phyloP scores from a whole-genome alignment of 768 basidiomycete species.

The Trametes maxima region DNA sequence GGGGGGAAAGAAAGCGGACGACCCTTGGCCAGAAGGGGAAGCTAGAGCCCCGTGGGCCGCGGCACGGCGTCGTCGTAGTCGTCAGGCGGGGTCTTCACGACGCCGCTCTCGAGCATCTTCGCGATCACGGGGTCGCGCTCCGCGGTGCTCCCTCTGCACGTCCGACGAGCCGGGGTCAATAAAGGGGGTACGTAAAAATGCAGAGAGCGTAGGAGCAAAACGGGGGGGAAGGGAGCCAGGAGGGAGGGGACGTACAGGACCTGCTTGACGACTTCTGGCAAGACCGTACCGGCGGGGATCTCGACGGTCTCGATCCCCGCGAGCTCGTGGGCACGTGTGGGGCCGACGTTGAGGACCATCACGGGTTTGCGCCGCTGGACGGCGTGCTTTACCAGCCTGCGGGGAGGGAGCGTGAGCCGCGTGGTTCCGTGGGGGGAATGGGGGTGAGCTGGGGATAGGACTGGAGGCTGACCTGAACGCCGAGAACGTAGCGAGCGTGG shows the following conservation, averaged over 20 bases:
- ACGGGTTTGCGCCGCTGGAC: slow-evolving; percentile 75
- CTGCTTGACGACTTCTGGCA: slow-evolving; percentile 62
- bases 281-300: slow-evolving; percentile 68
- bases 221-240: slow-evolving; percentile 9
- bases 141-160: neutral
- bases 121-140: slow-evolving; percentile 46
- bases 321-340: slow-evolving; percentile 79
- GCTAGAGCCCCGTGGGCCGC: slow-evolving; percentile 12
- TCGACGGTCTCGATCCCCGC: slow-evolving; percentile 79
- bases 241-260: slow-evolving; percentile 56
- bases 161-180: too few relatives aligned
- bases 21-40: neutral
- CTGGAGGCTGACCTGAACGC: slow-evolving; percentile 67
- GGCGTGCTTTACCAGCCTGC: slow-evolving; percentile 79
- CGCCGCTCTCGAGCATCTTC: slow-evolving; percentile 59
- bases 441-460: neutral
- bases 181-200: too few relatives aligned
- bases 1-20: neutral
- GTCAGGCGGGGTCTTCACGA: slow-evolving; percentile 52
- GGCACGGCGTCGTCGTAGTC: slow-evolving; percentile 34
- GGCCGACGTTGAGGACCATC: slow-evolving; percentile 84
- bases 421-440: neutral
- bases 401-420: neutral
- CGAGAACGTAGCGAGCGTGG: slow-evolving; percentile 91
- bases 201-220: too few relatives aligned